Conservation (phyloP, 768 basidiomycete species). For the Hypsizygus marmoreus region DNA sequence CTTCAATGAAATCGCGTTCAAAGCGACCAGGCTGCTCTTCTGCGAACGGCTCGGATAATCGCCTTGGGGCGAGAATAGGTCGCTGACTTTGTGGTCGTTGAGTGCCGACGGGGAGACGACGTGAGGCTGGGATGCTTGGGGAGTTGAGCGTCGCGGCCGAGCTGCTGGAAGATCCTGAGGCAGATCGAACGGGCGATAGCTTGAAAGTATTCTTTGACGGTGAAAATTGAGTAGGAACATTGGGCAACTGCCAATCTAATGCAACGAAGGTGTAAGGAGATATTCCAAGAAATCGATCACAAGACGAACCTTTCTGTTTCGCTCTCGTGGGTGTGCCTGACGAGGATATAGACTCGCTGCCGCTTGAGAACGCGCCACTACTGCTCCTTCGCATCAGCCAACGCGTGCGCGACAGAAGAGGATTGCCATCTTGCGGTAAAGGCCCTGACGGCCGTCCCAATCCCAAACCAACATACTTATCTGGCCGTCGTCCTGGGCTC, state of each 20-base stretch:
- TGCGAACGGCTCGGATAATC: constrained; percentile 39
- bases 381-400: constrained; percentile 79
- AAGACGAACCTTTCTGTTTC: constrained; percentile 47
- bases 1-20: constrained; percentile 76
- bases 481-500: constrained; percentile 61
- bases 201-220: constrained; percentile 43
- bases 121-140: constrained; percentile 36
- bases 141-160: constrained; percentile 48
- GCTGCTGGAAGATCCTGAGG: constrained; percentile 61
- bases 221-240: constrained; percentile 49
- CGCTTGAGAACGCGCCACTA: constrained; percentile 79
- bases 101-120: constrained; percentile 26
- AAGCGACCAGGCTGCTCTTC: constrained; percentile 68
- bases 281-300: constrained; percentile 11
- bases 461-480: constrained; percentile 64
- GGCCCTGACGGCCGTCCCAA: constrained; percentile 55
- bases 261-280: constrained; percentile 5
- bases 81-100: constrained; percentile 9
- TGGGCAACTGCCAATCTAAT: constrained; percentile 60
- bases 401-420: constrained; percentile 45
- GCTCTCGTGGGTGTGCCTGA: constrained; percentile 64
- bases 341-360: constrained; percentile 63
- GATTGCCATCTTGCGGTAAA: constrained; percentile 25
- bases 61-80: constrained; percentile 25
- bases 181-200: constrained; percentile 46